Evolutionary conservation across 208 protist genomes (phyloP).

Genomic region (Trypanosoma brucei): DNA sequence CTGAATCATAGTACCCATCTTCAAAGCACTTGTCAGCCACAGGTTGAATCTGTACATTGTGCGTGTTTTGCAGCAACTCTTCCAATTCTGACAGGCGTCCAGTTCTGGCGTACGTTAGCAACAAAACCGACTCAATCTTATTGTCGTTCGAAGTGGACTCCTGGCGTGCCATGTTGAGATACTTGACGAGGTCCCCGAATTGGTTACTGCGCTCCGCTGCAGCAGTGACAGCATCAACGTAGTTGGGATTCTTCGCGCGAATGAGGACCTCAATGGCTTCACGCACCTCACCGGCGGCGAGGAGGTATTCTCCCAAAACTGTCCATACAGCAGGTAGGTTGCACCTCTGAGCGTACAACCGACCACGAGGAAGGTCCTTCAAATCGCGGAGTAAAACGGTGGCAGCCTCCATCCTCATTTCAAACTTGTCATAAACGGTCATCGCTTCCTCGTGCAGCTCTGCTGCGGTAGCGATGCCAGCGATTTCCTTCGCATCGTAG

Average conservation of each 20-base stretch:
- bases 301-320: constrained; percentile 94
- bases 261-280: constrained; percentile 98
- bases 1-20: constrained; percentile 96
- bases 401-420: constrained; percentile 95
- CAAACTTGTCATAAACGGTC: constrained; percentile 98
- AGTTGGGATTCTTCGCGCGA: constrained; percentile 95
- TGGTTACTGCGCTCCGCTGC: constrained; percentile 89
- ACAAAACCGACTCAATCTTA: constrained; percentile 98
- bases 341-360: constrained; percentile 93
- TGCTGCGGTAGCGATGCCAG: constrained; percentile 91
- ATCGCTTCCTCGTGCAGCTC: constrained; percentile 99
- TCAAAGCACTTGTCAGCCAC: constrained; percentile 98
- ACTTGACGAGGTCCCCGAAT: constrained; percentile 97
- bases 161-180: constrained; percentile 97
- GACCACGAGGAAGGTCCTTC: constrained; percentile 91
- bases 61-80: constrained; percentile 97
- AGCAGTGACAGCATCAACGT: constrained; percentile 91
- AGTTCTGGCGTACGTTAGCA: constrained; percentile 96
- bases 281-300: constrained; percentile 86
- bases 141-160: constrained; percentile 79
- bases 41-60: constrained; percentile 94
- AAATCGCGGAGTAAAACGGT: constrained; percentile 97
- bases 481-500: constrained; percentile 98
- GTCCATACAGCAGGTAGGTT: constrained; percentile 93
- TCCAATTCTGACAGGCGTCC: constrained; percentile 97